Base-by-base conservation (phyloP, 2,329 filamentous ascomycete species). In the Emergomyces orientalis region DNA sequence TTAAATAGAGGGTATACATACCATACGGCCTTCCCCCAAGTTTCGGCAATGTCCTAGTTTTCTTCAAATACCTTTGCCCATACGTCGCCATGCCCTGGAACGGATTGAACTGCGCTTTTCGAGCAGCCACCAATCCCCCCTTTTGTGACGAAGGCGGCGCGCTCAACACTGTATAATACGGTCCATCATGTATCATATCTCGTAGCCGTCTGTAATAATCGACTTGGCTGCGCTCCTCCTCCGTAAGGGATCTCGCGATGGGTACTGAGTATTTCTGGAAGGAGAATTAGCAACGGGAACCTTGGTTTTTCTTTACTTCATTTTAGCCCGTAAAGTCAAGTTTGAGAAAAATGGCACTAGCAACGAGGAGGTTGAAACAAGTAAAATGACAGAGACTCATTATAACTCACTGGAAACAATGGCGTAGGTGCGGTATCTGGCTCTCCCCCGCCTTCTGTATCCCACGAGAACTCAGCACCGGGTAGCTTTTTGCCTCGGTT, bases 41-140 rank as follows among this genome's bases (percentile, higher is more conserved):
- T 65, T 80, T 80, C 0, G 85, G 85, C 11, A 86, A 69, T 25
- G 76, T 79, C 64, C 82, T 76, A 67, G 80, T 79, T 68, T 83
- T 82, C 66, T 82, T 84, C 62, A 80, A 75, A 71, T 85, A 86
- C 68, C 80, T 82, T 61, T 82, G 77, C 19, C 81, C 80, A 69
- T 85, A 87, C 0, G 83, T 84, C 47, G 82, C 82, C 73, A 86
- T 86, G 62, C 83, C 82, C 52, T 81, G 78, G 68, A 87, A 87
- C 1, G 85, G 82, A 70, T 87, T 83, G 69, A 86, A 83, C 25
- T 79, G 79, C 68, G 77, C 74, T 68, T 59, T 59, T 34, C 76
- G 63, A 43, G 41, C 63, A 41, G 60, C 74, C 64, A 65, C 73
- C 73, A 67, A 77, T 72, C 67, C 79, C 76, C 70, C 82, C 75